Evolutionary conservation across 257 asterid genomes (phyloP).

Genomic region (Capsicum chinense): DNA sequence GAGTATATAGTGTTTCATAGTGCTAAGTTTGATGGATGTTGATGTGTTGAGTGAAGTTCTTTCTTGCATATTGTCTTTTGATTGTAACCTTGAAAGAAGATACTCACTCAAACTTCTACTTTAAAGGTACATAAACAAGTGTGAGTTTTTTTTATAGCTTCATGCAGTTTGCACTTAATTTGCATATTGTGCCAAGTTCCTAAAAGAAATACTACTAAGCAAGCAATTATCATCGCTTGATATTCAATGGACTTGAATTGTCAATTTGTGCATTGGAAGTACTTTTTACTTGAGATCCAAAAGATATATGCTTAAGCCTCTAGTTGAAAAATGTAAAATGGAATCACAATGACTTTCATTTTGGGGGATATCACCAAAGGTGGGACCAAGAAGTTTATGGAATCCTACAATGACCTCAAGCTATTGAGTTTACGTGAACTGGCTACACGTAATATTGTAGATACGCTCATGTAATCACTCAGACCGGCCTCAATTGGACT

Average conservation of each 20-base stretch:
- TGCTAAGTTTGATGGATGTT: constrained; percentile 26
- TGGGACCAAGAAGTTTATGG: background rate
- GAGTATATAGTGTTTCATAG: constrained; percentile 10
- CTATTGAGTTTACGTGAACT: background rate
- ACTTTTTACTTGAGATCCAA: background rate
- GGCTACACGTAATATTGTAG: background rate
- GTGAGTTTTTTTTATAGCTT: constrained; percentile 1
- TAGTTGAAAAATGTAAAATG: background rate
- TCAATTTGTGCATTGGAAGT: background rate
- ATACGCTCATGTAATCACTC: background rate
- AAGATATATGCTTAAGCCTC: background rate
- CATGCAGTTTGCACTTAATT: background rate
- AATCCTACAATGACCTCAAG: background rate
- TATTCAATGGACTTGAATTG: background rate
- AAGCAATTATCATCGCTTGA: background rate
- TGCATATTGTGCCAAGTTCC: background rate
- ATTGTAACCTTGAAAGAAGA: constrained; percentile 24
- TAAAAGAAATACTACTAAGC: background rate
- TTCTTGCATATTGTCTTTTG: constrained; percentile 24
- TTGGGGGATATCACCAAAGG: background rate
- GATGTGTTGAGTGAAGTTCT: constrained; percentile 28
- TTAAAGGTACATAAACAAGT: constrained; percentile 28
- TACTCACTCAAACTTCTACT: constrained; percentile 27
- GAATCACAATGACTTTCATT: background rate
- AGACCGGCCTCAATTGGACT: background rate